Conservation (phyloP, 2,329 filamentous ascomycete species). For the Colletotrichum tabaci region DNA sequence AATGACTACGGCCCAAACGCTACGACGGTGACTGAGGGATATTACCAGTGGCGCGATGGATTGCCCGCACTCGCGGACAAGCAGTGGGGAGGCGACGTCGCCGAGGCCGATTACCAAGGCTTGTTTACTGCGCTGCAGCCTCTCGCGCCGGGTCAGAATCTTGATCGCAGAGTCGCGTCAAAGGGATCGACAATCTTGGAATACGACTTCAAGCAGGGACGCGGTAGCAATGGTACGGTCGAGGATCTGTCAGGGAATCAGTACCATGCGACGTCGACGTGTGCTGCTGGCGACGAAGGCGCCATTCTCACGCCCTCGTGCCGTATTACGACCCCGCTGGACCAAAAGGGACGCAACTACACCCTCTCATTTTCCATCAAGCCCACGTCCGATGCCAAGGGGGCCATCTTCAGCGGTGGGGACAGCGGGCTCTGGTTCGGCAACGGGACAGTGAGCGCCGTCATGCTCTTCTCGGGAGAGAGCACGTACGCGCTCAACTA, state of each 20-base stretch:
- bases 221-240: conserved; percentile 33
- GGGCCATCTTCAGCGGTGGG: conserved; percentile 37
- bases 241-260: conserved; percentile 44
- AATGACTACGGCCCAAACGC: conserved; percentile 47
- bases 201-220: conserved; percentile 35
- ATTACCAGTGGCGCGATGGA: conserved; percentile 46
- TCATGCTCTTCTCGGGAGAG: conserved; percentile 41
- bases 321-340: conserved; percentile 63
- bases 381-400: conserved; percentile 33
- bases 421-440: conserved; percentile 42
- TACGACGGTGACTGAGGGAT: conserved; percentile 46
- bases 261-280: conserved; percentile 41
- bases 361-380: conserved; percentile 63
- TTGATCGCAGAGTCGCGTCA: conserved; percentile 43
- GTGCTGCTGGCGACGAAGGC: conserved; percentile 19
- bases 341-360: conserved; percentile 69
- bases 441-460: conserved; percentile 38
- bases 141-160: conserved; percentile 44
- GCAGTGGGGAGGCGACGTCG: conserved; percentile 47
- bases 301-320: conserved; percentile 56
- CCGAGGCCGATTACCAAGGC: conserved; percentile 14
- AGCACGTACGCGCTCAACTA: conserved; percentile 42
- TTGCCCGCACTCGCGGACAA: conserved; percentile 47
- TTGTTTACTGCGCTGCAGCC: conserved; percentile 44
- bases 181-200: conserved; percentile 42